phyloP scores from a whole-genome alignment of 805 yeast genomes.

The Saturnispora dispora region DNA sequence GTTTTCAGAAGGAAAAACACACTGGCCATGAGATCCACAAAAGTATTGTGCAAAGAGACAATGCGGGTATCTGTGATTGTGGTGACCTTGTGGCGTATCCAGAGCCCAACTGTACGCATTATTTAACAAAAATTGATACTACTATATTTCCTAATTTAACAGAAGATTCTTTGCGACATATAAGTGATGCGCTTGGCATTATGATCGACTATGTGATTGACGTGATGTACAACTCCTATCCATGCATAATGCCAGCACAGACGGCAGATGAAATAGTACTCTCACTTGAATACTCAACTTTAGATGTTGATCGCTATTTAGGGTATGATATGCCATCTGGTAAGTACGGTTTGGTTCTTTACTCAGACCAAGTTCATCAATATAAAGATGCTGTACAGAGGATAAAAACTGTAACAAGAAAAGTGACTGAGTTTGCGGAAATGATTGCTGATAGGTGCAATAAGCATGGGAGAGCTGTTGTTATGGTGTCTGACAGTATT shows the following conservation, averaged over 20 bases:
- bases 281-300: constrained; percentile 22
- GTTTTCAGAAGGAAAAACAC: constrained; percentile 66
- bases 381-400: constrained; percentile 63
- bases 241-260: constrained; percentile 27
- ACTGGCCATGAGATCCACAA: constrained; percentile 62
- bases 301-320: constrained; percentile 34
- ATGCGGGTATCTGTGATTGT: constrained; percentile 79
- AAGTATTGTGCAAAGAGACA: constrained; percentile 54
- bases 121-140: constrained; percentile 9
- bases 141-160: constrained; percentile 29
- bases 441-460: constrained; percentile 66
- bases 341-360: constrained; percentile 49
- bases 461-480: constrained; percentile 57
- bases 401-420: constrained; percentile 54
- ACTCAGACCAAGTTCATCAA: constrained; percentile 76
- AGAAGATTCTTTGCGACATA: constrained; percentile 26
- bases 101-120: constrained; percentile 41
- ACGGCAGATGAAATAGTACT: constrained; percentile 16
- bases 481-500: constrained; percentile 47
- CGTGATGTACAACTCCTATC: constrained; percentile 42
- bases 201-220: constrained; percentile 54
- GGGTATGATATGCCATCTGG: constrained; percentile 35
- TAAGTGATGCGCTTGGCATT: constrained; percentile 35
- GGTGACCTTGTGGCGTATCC: constrained; percentile 85
- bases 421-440: constrained; percentile 53